Conservation (phyloP, 805 yeast species). For the Teunomyces barrocoloradensis region DNA sequence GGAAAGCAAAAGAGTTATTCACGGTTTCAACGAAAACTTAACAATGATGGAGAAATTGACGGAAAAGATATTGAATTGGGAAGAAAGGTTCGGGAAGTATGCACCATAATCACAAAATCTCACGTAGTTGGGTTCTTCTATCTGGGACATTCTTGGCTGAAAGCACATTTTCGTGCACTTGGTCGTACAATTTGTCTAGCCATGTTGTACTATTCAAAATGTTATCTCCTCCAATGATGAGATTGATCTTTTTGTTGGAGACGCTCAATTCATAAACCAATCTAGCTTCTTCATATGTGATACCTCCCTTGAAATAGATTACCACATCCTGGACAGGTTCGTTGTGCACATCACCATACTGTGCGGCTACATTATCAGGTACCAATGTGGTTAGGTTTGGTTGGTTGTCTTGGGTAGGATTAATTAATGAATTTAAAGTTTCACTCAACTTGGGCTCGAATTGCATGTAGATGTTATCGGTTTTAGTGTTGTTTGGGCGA, state of each 20-base stretch:
- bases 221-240: conserved; percentile 72
- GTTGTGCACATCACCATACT: conserved; percentile 21
- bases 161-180: conserved; percentile 18
- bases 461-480: conserved; percentile 84
- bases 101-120: conserved; percentile 34
- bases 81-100: conserved; percentile 60
- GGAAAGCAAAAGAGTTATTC: conserved; percentile 29
- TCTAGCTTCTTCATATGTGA: conserved; percentile 89
- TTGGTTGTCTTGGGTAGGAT: conserved; percentile 9
- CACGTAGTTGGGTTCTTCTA: conserved; percentile 39
- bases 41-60: conserved; percentile 71
- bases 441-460: conserved; percentile 72
- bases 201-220: conserved; percentile 35
- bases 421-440: conserved; percentile 22
- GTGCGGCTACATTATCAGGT: conserved; percentile 33
- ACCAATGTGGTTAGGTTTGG: conserved; percentile 33
- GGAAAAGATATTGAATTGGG: conserved; percentile 73
- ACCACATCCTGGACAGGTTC: conserved; percentile 63
- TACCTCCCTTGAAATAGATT: conserved; percentile 80
- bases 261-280: conserved; percentile 68
- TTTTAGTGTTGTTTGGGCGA: conserved; percentile 24
- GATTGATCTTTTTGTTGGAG: conserved; percentile 54
- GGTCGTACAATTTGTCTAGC: conserved; percentile 32
- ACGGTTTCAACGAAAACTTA: conserved; percentile 58
- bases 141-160: conserved; percentile 30